These are phyloP conservation scores for Smithsoniella earleae DNA, from an alignment of 163 green algal species.

Conservation along the genomic window DNA sequence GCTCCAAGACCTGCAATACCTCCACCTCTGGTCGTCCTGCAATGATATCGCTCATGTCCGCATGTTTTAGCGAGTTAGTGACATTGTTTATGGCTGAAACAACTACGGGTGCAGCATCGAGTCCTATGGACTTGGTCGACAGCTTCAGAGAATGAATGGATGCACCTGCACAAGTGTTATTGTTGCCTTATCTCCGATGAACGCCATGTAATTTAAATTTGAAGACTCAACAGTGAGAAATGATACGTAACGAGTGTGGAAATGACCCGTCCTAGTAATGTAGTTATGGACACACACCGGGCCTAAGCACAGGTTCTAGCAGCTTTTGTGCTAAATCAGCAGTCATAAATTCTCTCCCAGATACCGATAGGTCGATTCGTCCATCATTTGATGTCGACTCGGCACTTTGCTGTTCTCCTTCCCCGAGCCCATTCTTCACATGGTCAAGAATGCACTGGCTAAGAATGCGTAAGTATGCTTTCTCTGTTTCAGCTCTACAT, in stretches of 20 bases:
- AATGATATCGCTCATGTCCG: constrained; percentile 92
- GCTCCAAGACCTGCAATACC: constrained; percentile 70
- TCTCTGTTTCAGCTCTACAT: neutral
- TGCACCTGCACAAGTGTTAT: constrained; percentile 2
- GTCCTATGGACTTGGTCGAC: constrained; percentile 79
- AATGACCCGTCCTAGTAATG: too few relatives aligned
- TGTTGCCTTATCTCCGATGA: too few relatives aligned
- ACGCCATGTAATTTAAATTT: too few relatives aligned
- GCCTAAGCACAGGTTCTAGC: neutral
- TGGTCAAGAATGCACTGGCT: constrained; percentile 8
- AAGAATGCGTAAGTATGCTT: constrained; percentile 24
- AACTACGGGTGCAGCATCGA: constrained; percentile 70
- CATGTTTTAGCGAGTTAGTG: constrained; percentile 50
- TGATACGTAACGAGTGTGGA: neutral
- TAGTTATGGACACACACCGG: neutral
- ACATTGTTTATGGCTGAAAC: constrained; percentile 61
- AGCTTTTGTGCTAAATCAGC: neutral
- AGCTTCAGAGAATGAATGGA: constrained; percentile 1
- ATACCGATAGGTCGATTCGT: constrained; percentile 2
- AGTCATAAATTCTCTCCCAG: constrained; percentile 18
- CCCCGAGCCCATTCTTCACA: constrained; percentile 13
- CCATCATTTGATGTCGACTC: neutral
- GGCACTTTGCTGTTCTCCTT: neutral
- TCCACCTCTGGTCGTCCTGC: constrained; percentile 81
- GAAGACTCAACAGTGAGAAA: too few relatives aligned